Conservation (phyloP, 2,329 filamentous ascomycete species). For the Sclerotinia glacialis region DNA sequence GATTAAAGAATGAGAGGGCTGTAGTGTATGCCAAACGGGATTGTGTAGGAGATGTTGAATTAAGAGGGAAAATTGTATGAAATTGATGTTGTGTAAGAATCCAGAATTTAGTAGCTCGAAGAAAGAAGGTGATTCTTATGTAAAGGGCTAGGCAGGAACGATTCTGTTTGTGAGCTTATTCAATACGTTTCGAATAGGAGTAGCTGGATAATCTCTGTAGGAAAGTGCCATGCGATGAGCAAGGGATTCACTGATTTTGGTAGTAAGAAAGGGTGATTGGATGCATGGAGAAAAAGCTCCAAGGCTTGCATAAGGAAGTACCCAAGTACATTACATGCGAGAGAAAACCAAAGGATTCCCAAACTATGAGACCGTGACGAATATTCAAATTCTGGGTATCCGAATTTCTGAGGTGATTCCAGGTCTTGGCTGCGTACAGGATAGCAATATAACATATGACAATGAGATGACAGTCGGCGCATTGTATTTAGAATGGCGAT, state of each 20-base stretch:
- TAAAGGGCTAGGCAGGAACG: slow-evolving; percentile 5
- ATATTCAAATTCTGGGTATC: background rate
- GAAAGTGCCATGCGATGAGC: slow-evolving; percentile 8
- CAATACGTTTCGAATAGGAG: background rate
- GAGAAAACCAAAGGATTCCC: background rate
- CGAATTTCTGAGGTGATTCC: background rate
- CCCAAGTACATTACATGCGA: background rate
- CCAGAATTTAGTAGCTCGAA: background rate
- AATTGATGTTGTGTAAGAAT: slow-evolving; percentile 8
- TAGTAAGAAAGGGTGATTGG: background rate
- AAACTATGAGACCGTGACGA: slow-evolving; percentile 9
- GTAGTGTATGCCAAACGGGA: background rate
- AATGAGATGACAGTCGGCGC: background rate
- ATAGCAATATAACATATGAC: slow-evolving; percentile 3
- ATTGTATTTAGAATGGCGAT: background rate
- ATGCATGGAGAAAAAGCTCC: background rate
- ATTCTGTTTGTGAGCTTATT: background rate
- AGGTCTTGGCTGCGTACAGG: background rate
- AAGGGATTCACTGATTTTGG: background rate
- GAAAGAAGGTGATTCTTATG: slow-evolving; percentile 5
- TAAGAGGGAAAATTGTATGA: background rate
- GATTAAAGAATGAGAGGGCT: background rate
- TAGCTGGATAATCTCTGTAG: background rate
- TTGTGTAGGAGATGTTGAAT: slow-evolving; percentile 6
- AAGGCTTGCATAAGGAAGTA: background rate